Conservation (phyloP, 208 protist species). For the Trichomonas tenax region DNA sequence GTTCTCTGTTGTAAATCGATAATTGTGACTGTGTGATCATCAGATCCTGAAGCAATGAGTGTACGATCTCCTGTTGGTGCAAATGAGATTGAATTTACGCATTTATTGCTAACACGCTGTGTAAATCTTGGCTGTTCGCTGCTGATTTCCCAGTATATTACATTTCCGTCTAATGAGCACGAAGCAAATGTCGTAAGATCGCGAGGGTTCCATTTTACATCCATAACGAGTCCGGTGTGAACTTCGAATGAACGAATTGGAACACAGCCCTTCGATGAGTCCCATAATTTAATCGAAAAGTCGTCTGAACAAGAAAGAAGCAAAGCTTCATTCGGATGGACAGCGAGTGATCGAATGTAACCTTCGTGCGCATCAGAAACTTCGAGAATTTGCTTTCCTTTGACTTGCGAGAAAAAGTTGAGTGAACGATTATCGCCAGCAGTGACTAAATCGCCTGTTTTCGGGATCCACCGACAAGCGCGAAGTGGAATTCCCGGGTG, state of each 20-base stretch:
- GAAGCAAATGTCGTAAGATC: constrained; percentile 92
- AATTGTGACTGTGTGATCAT: constrained; percentile 65
- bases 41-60: constrained; percentile 82
- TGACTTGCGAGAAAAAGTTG: constrained; percentile 96
- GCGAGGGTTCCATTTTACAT: constrained; percentile 85
- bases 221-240: constrained; percentile 93
- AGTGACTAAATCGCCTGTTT: neutral
- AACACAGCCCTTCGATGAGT: constrained; percentile 82
- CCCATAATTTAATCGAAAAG: constrained; percentile 90
- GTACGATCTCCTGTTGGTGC: constrained; percentile 80
- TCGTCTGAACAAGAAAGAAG: constrained; percentile 87
- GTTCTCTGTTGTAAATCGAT: constrained; percentile 95
- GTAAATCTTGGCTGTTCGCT: constrained; percentile 73
- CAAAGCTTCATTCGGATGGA: constrained; percentile 80
- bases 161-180: constrained; percentile 80
- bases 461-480: neutral
- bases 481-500: neutral
- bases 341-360: constrained; percentile 64
- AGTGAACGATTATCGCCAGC: constrained; percentile 49
- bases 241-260: constrained; percentile 76
- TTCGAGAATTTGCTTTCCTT: constrained; percentile 78
- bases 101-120: constrained; percentile 85
- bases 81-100: constrained; percentile 93
- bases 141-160: constrained; percentile 58
- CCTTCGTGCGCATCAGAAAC: constrained; percentile 75